A percentile compares a stretch with the other conserved stretches of the same genome.
phyloP scores from a whole-genome alignment of 2,329 filamentous ascomycete genomes.

The Cercospora sp. region DNA sequence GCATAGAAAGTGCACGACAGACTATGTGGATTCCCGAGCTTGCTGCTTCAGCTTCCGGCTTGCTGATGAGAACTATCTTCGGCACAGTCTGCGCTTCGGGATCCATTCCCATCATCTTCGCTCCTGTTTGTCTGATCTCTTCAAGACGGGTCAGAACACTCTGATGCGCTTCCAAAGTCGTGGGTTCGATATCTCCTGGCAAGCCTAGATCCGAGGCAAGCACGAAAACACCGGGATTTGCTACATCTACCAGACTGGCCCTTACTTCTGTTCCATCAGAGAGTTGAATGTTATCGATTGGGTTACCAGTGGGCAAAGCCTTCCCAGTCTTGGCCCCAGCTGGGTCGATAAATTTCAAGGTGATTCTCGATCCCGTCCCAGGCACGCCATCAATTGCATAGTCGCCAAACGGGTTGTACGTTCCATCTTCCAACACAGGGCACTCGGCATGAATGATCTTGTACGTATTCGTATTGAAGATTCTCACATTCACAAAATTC shows the following conservation, averaged over 20 bases:
- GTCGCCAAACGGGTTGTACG: conserved; percentile 46
- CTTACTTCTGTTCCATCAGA: conserved; percentile 43
- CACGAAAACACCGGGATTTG: conserved; percentile 65
- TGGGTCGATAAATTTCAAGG: conserved; percentile 62
- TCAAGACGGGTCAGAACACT: conserved; percentile 55
- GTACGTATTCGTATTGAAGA: conserved; percentile 70
- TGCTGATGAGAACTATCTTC: conserved; percentile 60
- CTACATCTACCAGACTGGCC: conserved; percentile 62
- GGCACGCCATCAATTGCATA: conserved; percentile 66
- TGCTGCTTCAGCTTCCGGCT: conserved; percentile 15
- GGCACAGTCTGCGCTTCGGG: conserved; percentile 56
- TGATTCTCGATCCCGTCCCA: conserved; percentile 58
- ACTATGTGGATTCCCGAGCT: conserved; percentile 40
- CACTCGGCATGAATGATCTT: conserved; percentile 64
- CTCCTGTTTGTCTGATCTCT: conserved; percentile 57
- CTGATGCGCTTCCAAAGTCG: conserved; percentile 54
- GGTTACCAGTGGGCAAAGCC: conserved; percentile 60
- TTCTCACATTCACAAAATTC: conserved; percentile 52
- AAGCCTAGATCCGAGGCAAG: conserved; percentile 55
- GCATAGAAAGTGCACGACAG: conserved; percentile 47
- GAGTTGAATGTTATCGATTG: conserved; percentile 50
- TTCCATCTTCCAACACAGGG: conserved; percentile 50
- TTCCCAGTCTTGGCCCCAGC: conserved; percentile 64
- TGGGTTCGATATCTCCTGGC: conserved; percentile 54
- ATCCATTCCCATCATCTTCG: conserved; percentile 61